A percentile compares a stretch with the other conserved stretches of the same genome.
Conservation (phyloP, 331 rosid genomes). For the Quercus lobata region DNA sequence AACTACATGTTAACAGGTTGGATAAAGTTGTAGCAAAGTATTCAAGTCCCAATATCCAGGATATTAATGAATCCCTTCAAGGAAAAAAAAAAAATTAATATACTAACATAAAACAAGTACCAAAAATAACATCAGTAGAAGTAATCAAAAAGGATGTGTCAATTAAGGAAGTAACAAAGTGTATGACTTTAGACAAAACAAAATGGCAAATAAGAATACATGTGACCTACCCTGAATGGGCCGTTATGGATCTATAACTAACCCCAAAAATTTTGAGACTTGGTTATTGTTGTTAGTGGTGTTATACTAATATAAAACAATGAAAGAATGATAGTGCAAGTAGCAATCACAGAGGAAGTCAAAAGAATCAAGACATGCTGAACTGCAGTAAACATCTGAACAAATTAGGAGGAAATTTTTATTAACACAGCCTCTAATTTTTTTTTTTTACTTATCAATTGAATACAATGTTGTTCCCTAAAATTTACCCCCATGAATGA, state of each 20-base stretch:
- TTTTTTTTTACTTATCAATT: not conserved
- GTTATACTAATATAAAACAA: not conserved
- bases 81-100: not conserved
- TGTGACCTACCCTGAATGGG: too few species aligned
- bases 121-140: too few species aligned
- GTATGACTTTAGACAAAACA: too few species aligned
- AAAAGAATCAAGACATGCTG: not conserved
- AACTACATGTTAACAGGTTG: constrained; percentile 28
- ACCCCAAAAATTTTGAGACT: too few species aligned
- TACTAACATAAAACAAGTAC: not conserved
- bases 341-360: not conserved
- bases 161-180: too few species aligned
- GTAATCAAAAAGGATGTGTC: too few species aligned
- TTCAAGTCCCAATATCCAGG: constrained; percentile 27
- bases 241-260: too few species aligned
- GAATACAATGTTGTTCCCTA: too few species aligned
- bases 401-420: not conserved
- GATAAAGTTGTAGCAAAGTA: constrained; percentile 3
- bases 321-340: not conserved
- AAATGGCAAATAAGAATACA: too few species aligned
- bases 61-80: constrained; percentile 13
- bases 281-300: too few species aligned
- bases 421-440: not conserved
- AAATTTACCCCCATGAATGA: too few species aligned
- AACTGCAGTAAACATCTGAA: not conserved